Evolutionary conservation across 2,329 filamentous ascomycete genomes (phyloP), one percentile per base, ranked within the genome.

Genomic region (Scedosporium boydii): DNA sequence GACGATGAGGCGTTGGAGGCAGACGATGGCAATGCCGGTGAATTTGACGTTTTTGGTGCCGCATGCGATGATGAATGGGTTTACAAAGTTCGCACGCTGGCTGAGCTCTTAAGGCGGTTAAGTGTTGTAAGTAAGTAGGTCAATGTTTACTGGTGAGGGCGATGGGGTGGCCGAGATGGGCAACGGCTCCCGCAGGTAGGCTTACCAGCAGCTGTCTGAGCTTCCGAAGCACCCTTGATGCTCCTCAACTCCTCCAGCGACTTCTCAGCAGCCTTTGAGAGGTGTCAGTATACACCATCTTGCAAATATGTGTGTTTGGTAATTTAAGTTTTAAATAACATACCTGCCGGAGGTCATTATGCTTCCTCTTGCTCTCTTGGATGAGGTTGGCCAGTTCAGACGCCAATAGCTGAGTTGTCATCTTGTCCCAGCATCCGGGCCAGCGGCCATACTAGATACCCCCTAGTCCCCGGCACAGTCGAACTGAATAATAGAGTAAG

Each of bases 341-440:
- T 77, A 88, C 89, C 82, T 89, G 90, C 78, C 90, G 87, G 61
- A 99, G 81, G 70, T 98, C 95, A 68, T 89, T 86, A 75, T 97
- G 89, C 77, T 96, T 98, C 70, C 93, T 86, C 77, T 96, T 98
- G 73, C 93, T 95, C 79, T 99, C 95, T 75, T 96, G 91, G 70
- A 96, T 88, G 73, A 97, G 85, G 77, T 91, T 96, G 71, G 88
- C 85, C 74, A 97, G 85, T 83, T 97, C 93, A 63, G 90, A 87
- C 71, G 88, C 87, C 70, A 97, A 83, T 71, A 96, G 87, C 83
- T 96, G 91, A 70, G 91, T 88, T 75, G 92, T 96, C 92, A 96
- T 96, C 70, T 78, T 87, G 74, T 62, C 34, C 23, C 26, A n/a
- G 26, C 59, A 51, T 38, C 44, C 41, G 59, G 42, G n/a, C 59